Conservation (phyloP, 306 rosid species). For the Malus sieversii region DNA sequence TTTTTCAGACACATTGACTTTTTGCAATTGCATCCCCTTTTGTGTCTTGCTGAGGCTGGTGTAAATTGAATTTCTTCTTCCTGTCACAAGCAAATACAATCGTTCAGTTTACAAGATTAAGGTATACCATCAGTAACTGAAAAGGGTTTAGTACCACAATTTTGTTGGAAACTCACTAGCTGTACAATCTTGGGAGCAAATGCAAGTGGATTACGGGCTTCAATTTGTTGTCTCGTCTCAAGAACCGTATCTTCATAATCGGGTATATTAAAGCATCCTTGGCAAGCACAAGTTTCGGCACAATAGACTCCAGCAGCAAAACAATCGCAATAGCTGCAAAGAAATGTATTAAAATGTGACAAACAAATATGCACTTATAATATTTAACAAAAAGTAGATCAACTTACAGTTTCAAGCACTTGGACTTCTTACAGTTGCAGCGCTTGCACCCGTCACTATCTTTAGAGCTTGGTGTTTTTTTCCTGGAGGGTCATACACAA, state of each 20-base stretch:
- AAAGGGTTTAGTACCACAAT: slow-evolving; percentile 28
- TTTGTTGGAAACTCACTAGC: slow-evolving; percentile 21
- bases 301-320: slow-evolving; percentile 57
- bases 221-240: slow-evolving; percentile 36
- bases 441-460: slow-evolving; percentile 37
- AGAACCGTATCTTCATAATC: slow-evolving; percentile 35
- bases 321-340: slow-evolving; percentile 69
- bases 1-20: slow-evolving; percentile 62
- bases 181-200: slow-evolving; percentile 57
- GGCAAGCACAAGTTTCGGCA: slow-evolving; percentile 46
- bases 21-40: slow-evolving; percentile 76
- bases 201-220: slow-evolving; percentile 58
- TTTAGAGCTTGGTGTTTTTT: slow-evolving; percentile 17
- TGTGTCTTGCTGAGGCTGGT: slow-evolving; percentile 64
- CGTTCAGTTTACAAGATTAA: slow-evolving; percentile 9
- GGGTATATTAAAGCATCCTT: slow-evolving; percentile 52
- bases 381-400: slow-evolving; percentile 1
- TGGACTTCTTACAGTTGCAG: slow-evolving; percentile 65
- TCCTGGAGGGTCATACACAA: slow-evolving; percentile 37
- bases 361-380: neutral
- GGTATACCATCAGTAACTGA: neutral
- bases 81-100: slow-evolving; percentile 24
- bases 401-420: slow-evolving; percentile 78
- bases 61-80: slow-evolving; percentile 34
- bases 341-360: slow-evolving; percentile 6